Conservation (phyloP, 1,139 yeast genomes). For the Taphrina flavorubra region DNA sequence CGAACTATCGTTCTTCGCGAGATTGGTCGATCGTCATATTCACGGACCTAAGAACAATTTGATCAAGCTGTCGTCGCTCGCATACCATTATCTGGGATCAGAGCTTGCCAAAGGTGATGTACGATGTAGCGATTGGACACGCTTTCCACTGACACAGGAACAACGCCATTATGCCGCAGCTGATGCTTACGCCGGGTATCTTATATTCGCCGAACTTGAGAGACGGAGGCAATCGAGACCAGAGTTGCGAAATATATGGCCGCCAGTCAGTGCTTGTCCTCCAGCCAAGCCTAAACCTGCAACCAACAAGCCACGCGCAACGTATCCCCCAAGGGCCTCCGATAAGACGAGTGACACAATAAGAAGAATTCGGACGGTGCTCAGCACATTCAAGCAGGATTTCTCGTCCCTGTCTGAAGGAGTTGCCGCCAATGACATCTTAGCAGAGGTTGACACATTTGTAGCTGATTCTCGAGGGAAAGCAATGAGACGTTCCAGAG, state of each 20-base stretch:
- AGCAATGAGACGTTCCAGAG: not conserved
- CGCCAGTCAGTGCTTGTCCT: conserved; percentile 33
- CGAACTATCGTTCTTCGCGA: conserved; percentile 34
- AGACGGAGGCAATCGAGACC: conserved; percentile 26
- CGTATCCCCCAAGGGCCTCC: not conserved
- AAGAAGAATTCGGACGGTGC: conserved; percentile 1
- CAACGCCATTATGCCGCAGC: conserved; percentile 37
- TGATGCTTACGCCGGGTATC: conserved; percentile 38
- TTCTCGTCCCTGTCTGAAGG: not conserved
- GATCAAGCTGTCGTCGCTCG: conserved; percentile 15
- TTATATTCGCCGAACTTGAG: conserved; percentile 27
- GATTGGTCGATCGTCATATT: conserved; percentile 28
- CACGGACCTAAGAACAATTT: conserved; percentile 29
- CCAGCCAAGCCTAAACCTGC: not conserved
- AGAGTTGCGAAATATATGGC: conserved; percentile 21
- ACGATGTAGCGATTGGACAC: conserved; percentile 30
- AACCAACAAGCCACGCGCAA: not conserved
- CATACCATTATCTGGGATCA: conserved; percentile 26
- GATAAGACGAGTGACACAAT: not conserved
- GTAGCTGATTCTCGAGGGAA: not conserved
- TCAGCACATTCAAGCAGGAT: conserved; percentile 8
- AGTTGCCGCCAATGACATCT: not conserved
- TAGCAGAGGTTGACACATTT: not conserved
- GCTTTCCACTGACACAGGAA: conserved; percentile 15
- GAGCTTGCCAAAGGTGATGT: conserved; percentile 30